Conservation (phyloP, 2,329 filamentous ascomycete species). For the Colletotrichum liriopes region DNA sequence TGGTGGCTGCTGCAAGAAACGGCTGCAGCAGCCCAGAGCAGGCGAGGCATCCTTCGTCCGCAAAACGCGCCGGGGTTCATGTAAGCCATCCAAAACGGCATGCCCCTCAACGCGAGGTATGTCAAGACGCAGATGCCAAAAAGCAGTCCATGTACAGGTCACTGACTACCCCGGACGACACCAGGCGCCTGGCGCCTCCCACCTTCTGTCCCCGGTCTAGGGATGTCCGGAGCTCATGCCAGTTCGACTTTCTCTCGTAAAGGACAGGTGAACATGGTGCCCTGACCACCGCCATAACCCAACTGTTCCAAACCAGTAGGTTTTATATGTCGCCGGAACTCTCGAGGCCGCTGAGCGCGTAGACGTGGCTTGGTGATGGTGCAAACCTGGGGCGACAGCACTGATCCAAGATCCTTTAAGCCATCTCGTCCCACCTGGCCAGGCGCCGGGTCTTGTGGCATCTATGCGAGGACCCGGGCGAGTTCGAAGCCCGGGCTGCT, state of each 20-base stretch:
- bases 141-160: not conserved
- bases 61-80: not conserved
- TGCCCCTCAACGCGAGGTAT: not conserved
- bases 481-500: too few relatives aligned
- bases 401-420: too few relatives aligned
- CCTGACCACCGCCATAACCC: not conserved
- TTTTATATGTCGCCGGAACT: not conserved
- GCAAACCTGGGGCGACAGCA: too few relatives aligned
- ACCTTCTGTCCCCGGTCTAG: too few relatives aligned
- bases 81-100: not conserved
- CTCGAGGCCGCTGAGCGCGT: not conserved
- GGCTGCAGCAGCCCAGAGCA: not conserved
- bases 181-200: too few relatives aligned
- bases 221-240: too few relatives aligned
- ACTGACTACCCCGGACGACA: not conserved
- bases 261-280: not conserved
- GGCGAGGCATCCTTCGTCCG: not conserved
- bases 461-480: too few relatives aligned
- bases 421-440: too few relatives aligned
- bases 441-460: too few relatives aligned
- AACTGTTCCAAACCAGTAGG: not conserved
- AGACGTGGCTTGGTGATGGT: not conserved
- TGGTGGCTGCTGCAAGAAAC: not conserved
- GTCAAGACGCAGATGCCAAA: not conserved
- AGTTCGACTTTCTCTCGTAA: not conserved